A percentile compares a stretch with the other conserved stretches of the same genome.
Evolutionary conservation across 2,329 filamentous ascomycete species (phyloP).

Genomic region (Alternaria incomplexa): DNA sequence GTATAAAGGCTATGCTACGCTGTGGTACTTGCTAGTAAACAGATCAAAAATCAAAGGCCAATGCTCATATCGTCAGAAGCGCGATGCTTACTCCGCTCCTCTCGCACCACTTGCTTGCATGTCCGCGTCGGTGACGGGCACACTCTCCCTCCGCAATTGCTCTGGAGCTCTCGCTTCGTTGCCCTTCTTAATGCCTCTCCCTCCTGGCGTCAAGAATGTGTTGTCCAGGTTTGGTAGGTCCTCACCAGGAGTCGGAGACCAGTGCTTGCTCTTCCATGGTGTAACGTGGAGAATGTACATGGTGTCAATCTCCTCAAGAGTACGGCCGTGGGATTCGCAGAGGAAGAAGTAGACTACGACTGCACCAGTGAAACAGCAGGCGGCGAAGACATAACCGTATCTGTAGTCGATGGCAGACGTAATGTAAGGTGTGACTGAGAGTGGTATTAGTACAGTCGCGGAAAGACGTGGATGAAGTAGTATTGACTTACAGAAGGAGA

Average conservation of each 20-base stretch:
- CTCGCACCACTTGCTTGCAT: slow-evolving; percentile 20
- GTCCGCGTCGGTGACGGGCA: slow-evolving; percentile 20
- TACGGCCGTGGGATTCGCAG: slow-evolving; percentile 74
- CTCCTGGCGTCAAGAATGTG: slow-evolving; percentile 44
- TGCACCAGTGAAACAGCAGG: slow-evolving; percentile 69
- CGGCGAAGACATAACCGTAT: slow-evolving; percentile 79
- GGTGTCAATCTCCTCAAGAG: slow-evolving; percentile 78
- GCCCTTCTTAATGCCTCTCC: slow-evolving; percentile 43
- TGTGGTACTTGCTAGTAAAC: not conserved
- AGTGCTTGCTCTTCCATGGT: slow-evolving; percentile 67
- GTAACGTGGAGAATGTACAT: slow-evolving; percentile 71
- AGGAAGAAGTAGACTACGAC: slow-evolving; percentile 78
- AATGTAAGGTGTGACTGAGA: slow-evolving; percentile 73
- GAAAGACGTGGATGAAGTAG: not conserved
- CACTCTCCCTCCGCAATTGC: slow-evolving; percentile 28
- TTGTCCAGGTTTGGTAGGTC: slow-evolving; percentile 42
- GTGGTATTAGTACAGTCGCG: not conserved
- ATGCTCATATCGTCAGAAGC: not conserved
- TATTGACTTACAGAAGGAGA: slow-evolving; percentile 60
- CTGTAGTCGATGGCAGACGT: slow-evolving; percentile 72
- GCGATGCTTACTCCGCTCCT: not conserved
- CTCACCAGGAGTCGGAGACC: slow-evolving; percentile 49
- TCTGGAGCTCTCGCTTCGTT: slow-evolving; percentile 38
- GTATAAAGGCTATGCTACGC: not conserved
- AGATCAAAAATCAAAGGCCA: not conserved